A percentile compares a stretch with the other conserved stretches of the same genome.
Evolutionary conservation across 2,329 filamentous ascomycete genomes (phyloP).

Genomic region (Geosmithia flava): DNA sequence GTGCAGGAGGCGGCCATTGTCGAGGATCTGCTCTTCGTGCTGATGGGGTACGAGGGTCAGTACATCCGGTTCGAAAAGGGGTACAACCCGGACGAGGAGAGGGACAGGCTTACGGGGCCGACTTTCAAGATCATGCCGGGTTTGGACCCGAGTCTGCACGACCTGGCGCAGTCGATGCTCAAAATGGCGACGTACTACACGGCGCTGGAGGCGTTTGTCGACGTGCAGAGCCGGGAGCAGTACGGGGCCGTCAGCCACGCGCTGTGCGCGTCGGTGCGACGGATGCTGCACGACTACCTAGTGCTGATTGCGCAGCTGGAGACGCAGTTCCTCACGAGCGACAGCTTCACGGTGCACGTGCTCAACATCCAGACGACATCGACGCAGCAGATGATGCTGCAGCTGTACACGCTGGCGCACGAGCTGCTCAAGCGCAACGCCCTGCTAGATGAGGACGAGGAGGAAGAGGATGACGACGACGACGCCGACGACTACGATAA

Average conservation of each 20-base stretch:
- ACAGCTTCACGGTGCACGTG: conserved; percentile 82
- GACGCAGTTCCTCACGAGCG: conserved; percentile 80
- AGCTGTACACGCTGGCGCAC: conserved; percentile 76
- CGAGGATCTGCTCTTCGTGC: conserved; percentile 85
- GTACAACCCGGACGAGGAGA: conserved; percentile 76
- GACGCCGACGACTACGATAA: conserved; percentile 82
- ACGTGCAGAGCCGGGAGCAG: conserved; percentile 85
- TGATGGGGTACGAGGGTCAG: conserved; percentile 98
- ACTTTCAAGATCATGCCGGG: conserved; percentile 68
- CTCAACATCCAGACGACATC: conserved; percentile 85
- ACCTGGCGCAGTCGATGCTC: conserved; percentile 78
- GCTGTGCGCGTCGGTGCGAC: conserved; percentile 86
- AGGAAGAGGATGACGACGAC: conserved; percentile 52
- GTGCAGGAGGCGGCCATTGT: conserved; percentile 78
- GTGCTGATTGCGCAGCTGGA: conserved; percentile 89
- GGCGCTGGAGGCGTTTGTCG: conserved; percentile 83
- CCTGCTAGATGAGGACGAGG: conserved; percentile 70
- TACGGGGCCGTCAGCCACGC: conserved; percentile 94
- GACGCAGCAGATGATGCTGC: conserved; percentile 81
- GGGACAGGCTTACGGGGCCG: conserved; percentile 75
- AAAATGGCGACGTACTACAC: conserved; percentile 91
- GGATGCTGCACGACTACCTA: conserved; percentile 84
- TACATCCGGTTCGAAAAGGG: conserved; percentile 78
- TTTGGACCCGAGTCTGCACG: conserved; percentile 81
- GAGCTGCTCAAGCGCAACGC: conserved; percentile 84